Percentiles rank a stretch among this genome's conserved stretches.
Evolutionary conservation across 2,329 filamentous ascomycete genomes (phyloP).

Genomic region (Ramularia endophylla): DNA sequence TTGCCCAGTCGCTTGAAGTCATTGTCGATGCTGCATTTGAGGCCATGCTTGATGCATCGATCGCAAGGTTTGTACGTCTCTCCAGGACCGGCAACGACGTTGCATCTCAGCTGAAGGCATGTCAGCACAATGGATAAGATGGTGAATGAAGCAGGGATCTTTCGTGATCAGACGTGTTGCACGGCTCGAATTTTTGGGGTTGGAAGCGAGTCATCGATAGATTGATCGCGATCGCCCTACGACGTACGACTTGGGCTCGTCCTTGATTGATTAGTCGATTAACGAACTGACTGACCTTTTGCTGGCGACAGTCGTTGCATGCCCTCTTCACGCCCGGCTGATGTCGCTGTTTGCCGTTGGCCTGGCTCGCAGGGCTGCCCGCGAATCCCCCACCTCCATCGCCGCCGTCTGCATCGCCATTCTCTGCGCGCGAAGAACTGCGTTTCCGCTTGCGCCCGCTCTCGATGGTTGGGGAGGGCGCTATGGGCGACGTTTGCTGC

Average conservation of each 20-base stretch:
- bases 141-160: too few relatives aligned
- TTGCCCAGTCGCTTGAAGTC: constrained; percentile 84
- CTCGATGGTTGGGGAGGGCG: constrained; percentile 9
- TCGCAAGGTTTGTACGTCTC: constrained; percentile 63
- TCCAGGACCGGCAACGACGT: constrained; percentile 69
- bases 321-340: constrained; percentile 61
- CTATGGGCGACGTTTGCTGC: constrained; percentile 12
- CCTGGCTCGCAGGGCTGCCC: constrained; percentile 12
- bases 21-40: constrained; percentile 79
- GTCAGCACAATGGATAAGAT: not conserved
- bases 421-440: constrained; percentile 6
- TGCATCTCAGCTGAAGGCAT: constrained; percentile 63
- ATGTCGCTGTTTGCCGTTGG: constrained; percentile 23
- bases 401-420: constrained; percentile 11
- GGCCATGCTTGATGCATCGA: constrained; percentile 70
- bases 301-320: constrained; percentile 79
- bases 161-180: too few relatives aligned
- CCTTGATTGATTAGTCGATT: too few relatives aligned
- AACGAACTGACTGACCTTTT: constrained; percentile 62
- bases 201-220: too few relatives aligned
- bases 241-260: not conserved
- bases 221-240: too few relatives aligned
- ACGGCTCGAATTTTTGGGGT: too few relatives aligned
- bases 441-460: constrained; percentile 19
- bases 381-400: constrained; percentile 11